Conservation (phyloP, 306 rosid species). For the Comarum palustre region DNA sequence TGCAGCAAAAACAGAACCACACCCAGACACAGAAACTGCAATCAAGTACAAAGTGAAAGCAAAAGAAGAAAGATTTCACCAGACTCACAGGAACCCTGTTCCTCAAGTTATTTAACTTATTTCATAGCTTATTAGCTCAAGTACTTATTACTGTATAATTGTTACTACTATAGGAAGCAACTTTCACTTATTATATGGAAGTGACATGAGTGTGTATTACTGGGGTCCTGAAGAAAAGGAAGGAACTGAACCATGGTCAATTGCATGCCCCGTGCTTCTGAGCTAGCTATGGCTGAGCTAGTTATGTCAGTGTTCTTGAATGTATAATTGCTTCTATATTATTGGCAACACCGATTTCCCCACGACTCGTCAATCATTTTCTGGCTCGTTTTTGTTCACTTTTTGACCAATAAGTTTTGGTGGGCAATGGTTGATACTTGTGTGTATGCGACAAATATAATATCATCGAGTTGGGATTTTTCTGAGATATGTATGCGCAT, state of each 20-base stretch:
- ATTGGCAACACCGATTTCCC: background rate
- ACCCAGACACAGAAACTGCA: background rate
- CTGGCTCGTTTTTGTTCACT: background rate
- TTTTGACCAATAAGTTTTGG: background rate
- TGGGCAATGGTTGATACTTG: background rate
- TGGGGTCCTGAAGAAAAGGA: background rate
- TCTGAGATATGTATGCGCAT: background rate
- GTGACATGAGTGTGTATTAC: background rate
- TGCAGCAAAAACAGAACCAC: background rate
- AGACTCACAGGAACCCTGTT: conserved; percentile 1
- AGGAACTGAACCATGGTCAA: background rate
- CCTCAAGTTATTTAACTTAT: background rate
- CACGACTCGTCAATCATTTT: background rate
- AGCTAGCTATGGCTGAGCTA: background rate
- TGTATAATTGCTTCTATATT: conserved; percentile 4
- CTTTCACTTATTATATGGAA: background rate
- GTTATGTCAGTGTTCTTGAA: background rate
- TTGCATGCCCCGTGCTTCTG: background rate
- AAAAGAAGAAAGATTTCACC: background rate
- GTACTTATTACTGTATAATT: background rate
- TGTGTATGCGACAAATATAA: background rate
- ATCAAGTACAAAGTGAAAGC: background rate
- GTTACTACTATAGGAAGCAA: background rate
- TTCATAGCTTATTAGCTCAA: background rate
- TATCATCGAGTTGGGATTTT: background rate